A percentile compares a stretch with the other conserved stretches of the same genome.
These are phyloP conservation scores for Trifolium subterraneum DNA, from an alignment of 306 rosid genomes.

Conservation along the genomic window DNA sequence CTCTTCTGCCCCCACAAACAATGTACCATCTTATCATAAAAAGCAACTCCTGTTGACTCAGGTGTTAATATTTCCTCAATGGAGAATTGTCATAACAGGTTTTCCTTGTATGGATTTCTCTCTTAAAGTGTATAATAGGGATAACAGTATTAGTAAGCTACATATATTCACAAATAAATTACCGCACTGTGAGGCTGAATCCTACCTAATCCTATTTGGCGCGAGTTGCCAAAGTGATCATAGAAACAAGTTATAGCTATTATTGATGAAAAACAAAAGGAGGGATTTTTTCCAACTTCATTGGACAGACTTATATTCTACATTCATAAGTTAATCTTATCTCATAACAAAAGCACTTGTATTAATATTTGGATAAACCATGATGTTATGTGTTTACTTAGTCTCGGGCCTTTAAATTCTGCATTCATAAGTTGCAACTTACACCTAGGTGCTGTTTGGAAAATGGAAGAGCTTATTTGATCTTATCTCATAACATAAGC, in stretches of 20 bases:
- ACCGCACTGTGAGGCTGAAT: not conserved
- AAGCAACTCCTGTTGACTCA: too few relatives aligned
- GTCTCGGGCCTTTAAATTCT: too few relatives aligned
- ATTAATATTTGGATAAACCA: too few relatives aligned
- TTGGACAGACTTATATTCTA: not conserved
- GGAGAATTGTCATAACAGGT: not conserved
- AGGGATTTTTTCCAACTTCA: not conserved
- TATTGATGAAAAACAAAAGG: not conserved
- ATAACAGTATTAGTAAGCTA: not conserved
- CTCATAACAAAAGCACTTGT: too few relatives aligned
- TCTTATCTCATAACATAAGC: not conserved
- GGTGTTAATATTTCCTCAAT: too few relatives aligned
- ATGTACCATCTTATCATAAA: too few relatives aligned
- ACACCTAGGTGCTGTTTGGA: not conserved
- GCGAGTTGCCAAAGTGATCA: not conserved
- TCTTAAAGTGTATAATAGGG: too few relatives aligned
- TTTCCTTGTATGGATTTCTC: not conserved
- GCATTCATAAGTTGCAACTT: not conserved
- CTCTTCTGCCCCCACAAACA: too few relatives aligned
- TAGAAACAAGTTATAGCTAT: not conserved
- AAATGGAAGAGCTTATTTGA: constrained; percentile 4
- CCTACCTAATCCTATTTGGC: not conserved
- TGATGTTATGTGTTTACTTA: too few relatives aligned
- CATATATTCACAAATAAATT: not conserved
- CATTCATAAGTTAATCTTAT: not conserved